Evolutionary conservation across 164 flowering plant species (phyloP).

Genomic region (Tinospora cordifolia): DNA sequence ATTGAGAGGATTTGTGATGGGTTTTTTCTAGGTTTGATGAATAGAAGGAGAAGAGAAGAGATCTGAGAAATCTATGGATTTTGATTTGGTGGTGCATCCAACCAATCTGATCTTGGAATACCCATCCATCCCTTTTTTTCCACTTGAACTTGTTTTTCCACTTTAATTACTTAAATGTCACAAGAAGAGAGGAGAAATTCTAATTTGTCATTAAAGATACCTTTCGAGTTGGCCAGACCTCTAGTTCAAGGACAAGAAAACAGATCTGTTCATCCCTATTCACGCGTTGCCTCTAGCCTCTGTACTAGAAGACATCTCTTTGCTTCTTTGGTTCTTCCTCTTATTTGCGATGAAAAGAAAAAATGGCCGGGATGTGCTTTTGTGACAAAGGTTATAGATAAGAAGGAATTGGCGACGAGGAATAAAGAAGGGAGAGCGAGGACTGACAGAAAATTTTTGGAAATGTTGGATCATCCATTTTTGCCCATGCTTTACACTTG

Average conservation of each 20-base stretch:
- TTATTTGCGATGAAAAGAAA: too few relatives aligned
- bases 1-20: too few relatives aligned
- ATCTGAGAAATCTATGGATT: slow-evolving; percentile 45
- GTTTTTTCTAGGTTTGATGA: slow-evolving; percentile 14
- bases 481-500: slow-evolving; percentile 61
- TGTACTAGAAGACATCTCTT: too few relatives aligned
- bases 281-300: too few relatives aligned
- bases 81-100: slow-evolving; percentile 24
- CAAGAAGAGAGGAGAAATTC: too few relatives aligned
- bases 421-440: slow-evolving; percentile 54
- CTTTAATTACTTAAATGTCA: too few relatives aligned
- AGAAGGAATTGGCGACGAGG: slow-evolving; percentile 44
- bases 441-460: slow-evolving; percentile 56
- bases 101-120: slow-evolving; percentile 37
- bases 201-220: too few relatives aligned
- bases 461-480: slow-evolving; percentile 66
- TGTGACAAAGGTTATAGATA: slow-evolving; percentile 76
- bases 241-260: too few relatives aligned
- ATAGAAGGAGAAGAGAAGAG: slow-evolving; percentile 19
- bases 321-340: too few relatives aligned
- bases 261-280: too few relatives aligned
- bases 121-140: slow-evolving; percentile 31
- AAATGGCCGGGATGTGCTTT: slow-evolving; percentile 28
- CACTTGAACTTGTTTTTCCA: not conserved
- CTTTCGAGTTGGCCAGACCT: too few relatives aligned